Base-by-base conservation (phyloP, 176 grass and related monocot genomes). In the Triticum monococcum region DNA sequence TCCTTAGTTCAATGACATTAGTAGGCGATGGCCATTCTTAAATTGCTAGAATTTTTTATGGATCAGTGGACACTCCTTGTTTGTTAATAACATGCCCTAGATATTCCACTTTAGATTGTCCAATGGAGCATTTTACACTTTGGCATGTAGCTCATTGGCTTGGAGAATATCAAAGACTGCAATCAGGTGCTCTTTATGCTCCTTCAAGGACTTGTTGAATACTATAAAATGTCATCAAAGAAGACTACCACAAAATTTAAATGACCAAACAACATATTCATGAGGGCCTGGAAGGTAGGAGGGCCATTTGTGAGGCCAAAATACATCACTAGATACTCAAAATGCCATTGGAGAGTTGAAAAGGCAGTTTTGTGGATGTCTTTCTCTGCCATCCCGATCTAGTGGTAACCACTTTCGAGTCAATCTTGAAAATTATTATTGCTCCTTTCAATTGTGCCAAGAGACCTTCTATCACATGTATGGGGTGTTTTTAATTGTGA, bases 1-100 rank as follows among this genome's bases (percentile, higher is more conserved):
- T 20, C 8, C 23, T 63, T 0, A 64, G 11, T 4, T 26, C 11
- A 13, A 4, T 64, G 1, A 64, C 2, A 26, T 26, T 64, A 5
- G 9, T 26, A 25, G 61, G 24, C 0, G 8, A 11, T 2, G 10
- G 23, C 23, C 61, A 64, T 2, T 26, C 5, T 2, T 12, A 0
- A 0, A 28, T 3, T 4, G 10, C n/a, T 6, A 6, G 5, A 2
- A 64, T 3, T 64, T 64, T 28, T 0, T 0, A 5, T 1, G 24
- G 62, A 5, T 64, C 0, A 5, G 62, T 64, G 12, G 62, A 1
- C 1, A 64, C 62, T 13, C 24, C 62, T 2, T 64, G 4, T 0
- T 5, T 5, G 2, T 9, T 11, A 2, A 64, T 28, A 26, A 28
- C 4, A 5, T 64, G 62, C 1, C n/a, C 62, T 0, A 28, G 2